A percentile compares a stretch with the other conserved stretches of the same genome.
phyloP scores from a whole-genome alignment of 495 filamentous ascomycete genomes.

The Bryoglossum gracile region DNA sequence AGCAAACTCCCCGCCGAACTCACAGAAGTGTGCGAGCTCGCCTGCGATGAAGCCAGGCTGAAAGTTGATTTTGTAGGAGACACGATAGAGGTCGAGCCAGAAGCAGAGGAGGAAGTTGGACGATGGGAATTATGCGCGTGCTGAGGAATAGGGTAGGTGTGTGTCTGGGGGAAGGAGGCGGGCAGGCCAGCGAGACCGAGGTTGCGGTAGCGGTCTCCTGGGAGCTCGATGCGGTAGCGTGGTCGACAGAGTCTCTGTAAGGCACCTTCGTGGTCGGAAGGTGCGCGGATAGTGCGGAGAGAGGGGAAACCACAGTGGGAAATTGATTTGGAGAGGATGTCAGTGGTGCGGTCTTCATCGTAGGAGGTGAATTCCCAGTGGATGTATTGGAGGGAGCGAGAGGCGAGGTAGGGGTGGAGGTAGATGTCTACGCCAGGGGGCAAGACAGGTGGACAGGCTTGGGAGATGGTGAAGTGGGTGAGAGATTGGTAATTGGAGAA shows the following conservation, averaged over 20 bases:
- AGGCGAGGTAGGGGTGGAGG: conserved; percentile 62
- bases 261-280: conserved; percentile 64
- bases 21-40: conserved; percentile 12
- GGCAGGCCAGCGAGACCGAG: conserved; percentile 26
- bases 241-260: conserved; percentile 65
- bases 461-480: conserved; percentile 61
- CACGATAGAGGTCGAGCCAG: conserved; percentile 27
- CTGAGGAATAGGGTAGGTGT: conserved; percentile 10
- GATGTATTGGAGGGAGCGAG: conserved; percentile 54
- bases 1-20: conserved; percentile 8
- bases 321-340: conserved; percentile 67
- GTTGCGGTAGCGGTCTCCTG: conserved; percentile 24
- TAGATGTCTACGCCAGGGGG: conserved; percentile 54
- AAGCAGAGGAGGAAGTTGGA: conserved; percentile 17
- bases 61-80: conserved; percentile 40
- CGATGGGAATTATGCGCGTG: too few relatives aligned
- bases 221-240: conserved; percentile 29
- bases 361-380: conserved; percentile 72
- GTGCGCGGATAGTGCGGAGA: conserved; percentile 60
- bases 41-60: conserved; percentile 30
- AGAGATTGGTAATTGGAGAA: conserved; percentile 58
- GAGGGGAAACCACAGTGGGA: conserved; percentile 60
- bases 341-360: conserved; percentile 48
- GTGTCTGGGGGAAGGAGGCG: conserved; percentile 2
- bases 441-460: conserved; percentile 54